Base-by-base conservation (phyloP, 108 stramenopile genomes). In the Discostella stelligeroides region DNA sequence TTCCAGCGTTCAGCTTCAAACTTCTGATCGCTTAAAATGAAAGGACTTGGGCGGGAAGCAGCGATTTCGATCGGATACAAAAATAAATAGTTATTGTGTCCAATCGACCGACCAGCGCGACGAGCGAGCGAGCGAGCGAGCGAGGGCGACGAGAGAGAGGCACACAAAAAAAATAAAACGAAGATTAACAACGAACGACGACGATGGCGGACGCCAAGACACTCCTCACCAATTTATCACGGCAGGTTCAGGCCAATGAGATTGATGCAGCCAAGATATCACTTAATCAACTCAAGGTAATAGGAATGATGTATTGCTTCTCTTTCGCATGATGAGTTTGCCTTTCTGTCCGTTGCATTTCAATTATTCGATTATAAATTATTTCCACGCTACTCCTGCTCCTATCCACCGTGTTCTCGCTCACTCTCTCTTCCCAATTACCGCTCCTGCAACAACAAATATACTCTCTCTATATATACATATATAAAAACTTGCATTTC, bases 251-350 rank as follows among this genome's bases (percentile, higher is more conserved):
- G 56, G 80, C 79, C 18, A 87, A 82, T 46, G 88, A 92, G 69
- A 76, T 84, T 54, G 84, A 72, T 17, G 80, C 79, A 38, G 91
- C 85, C 14, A 88, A 85, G 60, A 62, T 81, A 64, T 73, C 84
- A 10, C 74, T 92, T 20, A 71, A 79, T 25, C 62, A 92, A 64
- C 68, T 89, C 68, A 92, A 92, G 74, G 79, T 84, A 54, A 6
- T n/a, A n/a, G n/a, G 79, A 34, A 6, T 34, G 34, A 34, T 34
- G 43, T 13, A 46, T n/a, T 17, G 59, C 29, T 63, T n/a, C n/a
- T n/a, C n/a, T n/a, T n/a, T n/a, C n/a, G n/a, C n/a, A n/a, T n/a
- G n/a, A n/a, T n/a, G n/a, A n/a, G n/a, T n/a, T n/a, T n/a, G n/a
- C n/a, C n/a, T n/a, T n/a, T n/a, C n/a, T n/a, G n/a, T n/a, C n/a